These are phyloP conservation scores for Aspergillus novoparasiticus DNA, from an alignment of 2,329 filamentous ascomycete genomes.

Conservation along the genomic window DNA sequence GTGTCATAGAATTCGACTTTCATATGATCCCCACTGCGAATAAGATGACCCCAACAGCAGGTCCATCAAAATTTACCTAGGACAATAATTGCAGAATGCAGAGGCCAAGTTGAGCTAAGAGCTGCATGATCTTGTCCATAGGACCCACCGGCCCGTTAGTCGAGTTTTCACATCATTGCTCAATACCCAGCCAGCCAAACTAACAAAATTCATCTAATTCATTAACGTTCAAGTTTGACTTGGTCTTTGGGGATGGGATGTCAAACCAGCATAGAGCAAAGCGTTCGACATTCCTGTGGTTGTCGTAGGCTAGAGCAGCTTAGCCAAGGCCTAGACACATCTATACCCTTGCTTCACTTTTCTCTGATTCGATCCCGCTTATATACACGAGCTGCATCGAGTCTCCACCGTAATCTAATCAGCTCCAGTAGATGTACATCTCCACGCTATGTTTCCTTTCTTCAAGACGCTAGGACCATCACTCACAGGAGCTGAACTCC, in stretches of 20 bases:
- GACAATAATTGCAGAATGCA: not conserved
- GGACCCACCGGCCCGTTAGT: not conserved
- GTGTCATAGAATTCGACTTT: not conserved
- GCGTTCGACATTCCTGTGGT: not conserved
- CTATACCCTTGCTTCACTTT: not conserved
- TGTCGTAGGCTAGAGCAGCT: not conserved
- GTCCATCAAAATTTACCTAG: not conserved
- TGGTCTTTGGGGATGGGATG: not conserved
- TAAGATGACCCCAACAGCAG: not conserved
- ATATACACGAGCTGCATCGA: not conserved
- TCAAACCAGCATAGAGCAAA: not conserved
- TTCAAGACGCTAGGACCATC: not conserved
- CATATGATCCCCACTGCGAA: not conserved
- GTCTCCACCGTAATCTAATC: not conserved
- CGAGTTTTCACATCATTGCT: too few relatives aligned
- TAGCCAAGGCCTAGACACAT: not conserved
- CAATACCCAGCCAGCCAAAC: too few relatives aligned
- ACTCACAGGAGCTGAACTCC: not conserved
- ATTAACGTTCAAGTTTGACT: not conserved
- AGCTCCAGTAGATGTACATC: not conserved
- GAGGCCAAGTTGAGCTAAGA: not conserved
- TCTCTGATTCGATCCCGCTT: not conserved
- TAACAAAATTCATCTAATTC: too few relatives aligned
- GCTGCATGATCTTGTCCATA: not conserved
- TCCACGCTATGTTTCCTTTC: not conserved